These are phyloP conservation scores for Candida silvicultrix DNA, from an alignment of 805 yeast species.

Conservation along the genomic window DNA sequence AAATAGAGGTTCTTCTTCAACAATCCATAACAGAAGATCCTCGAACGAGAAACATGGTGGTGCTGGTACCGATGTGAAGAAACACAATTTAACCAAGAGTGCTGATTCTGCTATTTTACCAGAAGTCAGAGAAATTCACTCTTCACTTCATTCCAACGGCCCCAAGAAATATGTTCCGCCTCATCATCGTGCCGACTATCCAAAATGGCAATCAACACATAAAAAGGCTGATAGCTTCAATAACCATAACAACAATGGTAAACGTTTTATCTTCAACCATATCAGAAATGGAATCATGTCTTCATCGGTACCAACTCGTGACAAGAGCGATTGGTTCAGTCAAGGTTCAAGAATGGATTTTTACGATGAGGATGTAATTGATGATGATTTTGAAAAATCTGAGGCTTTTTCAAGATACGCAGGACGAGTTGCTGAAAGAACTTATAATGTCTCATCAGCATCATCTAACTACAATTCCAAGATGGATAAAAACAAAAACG, in stretches of 20 bases:
- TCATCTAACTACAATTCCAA: not conserved
- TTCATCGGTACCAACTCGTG: constrained; percentile 29
- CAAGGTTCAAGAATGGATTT: constrained; percentile 7
- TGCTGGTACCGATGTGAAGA: not conserved
- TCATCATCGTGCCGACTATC: constrained; percentile 39
- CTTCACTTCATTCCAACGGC: not conserved
- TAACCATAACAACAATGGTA: constrained; percentile 1
- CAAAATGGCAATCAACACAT: constrained; percentile 3
- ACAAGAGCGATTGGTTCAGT: constrained; percentile 26
- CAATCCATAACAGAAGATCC: not conserved
- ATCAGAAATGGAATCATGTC: constrained; percentile 18
- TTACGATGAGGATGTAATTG: constrained; percentile 11
- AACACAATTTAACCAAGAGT: not conserved
- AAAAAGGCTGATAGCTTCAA: constrained; percentile 1
- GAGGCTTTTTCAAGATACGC: constrained; percentile 16
- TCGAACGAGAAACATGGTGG: not conserved
- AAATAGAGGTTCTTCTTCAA: not conserved
- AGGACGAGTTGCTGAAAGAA: constrained; percentile 16
- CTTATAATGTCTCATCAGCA: not conserved
- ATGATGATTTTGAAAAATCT: constrained; percentile 19
- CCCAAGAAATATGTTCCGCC: constrained; percentile 41
- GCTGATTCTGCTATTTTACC: not conserved
- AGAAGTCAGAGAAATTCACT: not conserved
- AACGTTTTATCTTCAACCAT: constrained; percentile 14
- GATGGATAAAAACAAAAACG: constrained; percentile 3